Conservation (phyloP, 1,284 basidiomycete genomes). For the Puccinia coronata region DNA sequence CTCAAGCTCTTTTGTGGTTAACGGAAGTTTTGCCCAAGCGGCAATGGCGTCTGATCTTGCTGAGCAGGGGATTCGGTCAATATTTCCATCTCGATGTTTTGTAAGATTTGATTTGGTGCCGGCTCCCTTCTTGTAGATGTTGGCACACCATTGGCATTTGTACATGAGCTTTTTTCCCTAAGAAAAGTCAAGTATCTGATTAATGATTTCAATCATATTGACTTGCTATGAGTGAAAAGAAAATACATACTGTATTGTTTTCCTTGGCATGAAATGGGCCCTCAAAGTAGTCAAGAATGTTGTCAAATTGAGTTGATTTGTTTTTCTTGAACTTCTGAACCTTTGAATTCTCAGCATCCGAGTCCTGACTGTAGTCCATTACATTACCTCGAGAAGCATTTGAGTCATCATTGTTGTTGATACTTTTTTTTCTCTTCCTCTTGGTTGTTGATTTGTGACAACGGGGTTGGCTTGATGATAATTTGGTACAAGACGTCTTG, state of each 20-base stretch:
- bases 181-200: background rate
- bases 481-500: too few relatives aligned
- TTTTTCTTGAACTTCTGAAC: background rate
- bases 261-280: background rate
- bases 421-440: too few relatives aligned
- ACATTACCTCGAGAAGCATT: too few relatives aligned
- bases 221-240: background rate
- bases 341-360: background rate
- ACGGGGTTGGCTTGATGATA: too few relatives aligned
- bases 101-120: background rate
- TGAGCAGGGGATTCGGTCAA: background rate
- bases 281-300: slow-evolving; percentile 6
- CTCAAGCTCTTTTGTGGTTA: background rate
- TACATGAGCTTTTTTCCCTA: background rate
- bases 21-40: background rate
- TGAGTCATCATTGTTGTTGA: too few relatives aligned
- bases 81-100: background rate
- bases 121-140: background rate
- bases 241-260: background rate
- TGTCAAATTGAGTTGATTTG: background rate
- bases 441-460: too few relatives aligned
- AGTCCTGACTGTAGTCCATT: background rate
- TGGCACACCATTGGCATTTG: background rate
- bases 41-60: background rate
- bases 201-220: too few relatives aligned